phyloP scores from a whole-genome alignment of 345 rosid genomes.

The Lumnitzera racemosa region DNA sequence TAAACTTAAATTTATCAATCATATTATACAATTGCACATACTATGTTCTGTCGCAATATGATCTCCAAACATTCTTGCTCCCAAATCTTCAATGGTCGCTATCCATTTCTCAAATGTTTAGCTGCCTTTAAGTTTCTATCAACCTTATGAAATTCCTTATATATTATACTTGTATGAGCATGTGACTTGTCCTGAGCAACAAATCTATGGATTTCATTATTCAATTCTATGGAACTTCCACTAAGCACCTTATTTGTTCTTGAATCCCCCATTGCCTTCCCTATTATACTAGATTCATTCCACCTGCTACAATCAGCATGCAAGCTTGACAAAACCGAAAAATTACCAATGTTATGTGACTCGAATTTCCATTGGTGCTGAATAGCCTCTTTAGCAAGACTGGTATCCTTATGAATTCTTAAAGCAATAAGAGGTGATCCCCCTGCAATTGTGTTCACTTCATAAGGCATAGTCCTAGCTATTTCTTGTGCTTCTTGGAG shows the following conservation, averaged over 20 bases:
- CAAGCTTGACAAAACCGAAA: conserved; percentile 48
- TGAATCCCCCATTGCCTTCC: conserved; percentile 52
- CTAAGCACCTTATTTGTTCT: conserved; percentile 59
- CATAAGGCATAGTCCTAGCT: conserved; percentile 46
- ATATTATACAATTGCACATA: no score
- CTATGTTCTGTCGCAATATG: no score
- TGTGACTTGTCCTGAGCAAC: conserved; percentile 43
- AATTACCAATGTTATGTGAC: conserved; percentile 74
- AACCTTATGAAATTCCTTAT: conserved; percentile 28
- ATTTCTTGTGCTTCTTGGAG: conserved; percentile 52
- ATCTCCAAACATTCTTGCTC: no score
- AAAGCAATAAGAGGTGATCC: conserved; percentile 76
- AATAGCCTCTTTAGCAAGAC: conserved; percentile 54
- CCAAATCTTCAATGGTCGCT: neutral
- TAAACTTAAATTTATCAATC: no score
- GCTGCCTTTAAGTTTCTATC: conserved; percentile 26
- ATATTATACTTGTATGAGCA: conserved; percentile 28
- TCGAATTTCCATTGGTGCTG: conserved; percentile 44
- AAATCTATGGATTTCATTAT: conserved; percentile 37
- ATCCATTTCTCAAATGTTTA: conserved; percentile 10
- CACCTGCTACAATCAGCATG: conserved; percentile 53
- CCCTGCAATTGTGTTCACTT: conserved; percentile 67
- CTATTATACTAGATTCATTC: conserved; percentile 46
- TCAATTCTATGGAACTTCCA: conserved; percentile 55
- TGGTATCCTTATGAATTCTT: conserved; percentile 40